Evolutionary conservation across 352 stramenopile genomes (phyloP).

Genomic region (Phytopythium montanum): DNA sequence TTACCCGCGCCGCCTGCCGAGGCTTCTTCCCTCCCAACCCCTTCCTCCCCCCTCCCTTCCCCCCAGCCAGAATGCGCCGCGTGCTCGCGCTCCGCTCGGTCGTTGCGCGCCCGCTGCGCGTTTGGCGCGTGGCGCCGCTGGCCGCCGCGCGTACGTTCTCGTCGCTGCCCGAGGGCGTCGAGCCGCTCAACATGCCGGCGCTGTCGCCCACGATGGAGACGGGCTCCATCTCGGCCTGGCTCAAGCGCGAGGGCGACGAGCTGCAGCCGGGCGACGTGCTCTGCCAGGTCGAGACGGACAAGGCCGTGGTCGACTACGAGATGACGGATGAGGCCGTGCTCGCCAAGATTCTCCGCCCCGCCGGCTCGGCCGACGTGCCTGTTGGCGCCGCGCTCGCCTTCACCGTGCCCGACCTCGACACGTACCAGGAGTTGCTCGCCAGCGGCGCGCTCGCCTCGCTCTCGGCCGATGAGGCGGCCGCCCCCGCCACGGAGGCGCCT

Average conservation of each 20-base stretch:
- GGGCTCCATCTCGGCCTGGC: slow-evolving; percentile 93
- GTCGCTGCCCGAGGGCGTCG: slow-evolving; percentile 67
- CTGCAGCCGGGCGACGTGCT: slow-evolving; percentile 92
- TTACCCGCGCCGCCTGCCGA: too few relatives aligned
- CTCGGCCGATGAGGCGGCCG: slow-evolving; percentile 14
- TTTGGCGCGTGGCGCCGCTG: slow-evolving; percentile 14
- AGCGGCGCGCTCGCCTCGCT: slow-evolving; percentile 57
- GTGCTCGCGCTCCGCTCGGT: slow-evolving; percentile 28
- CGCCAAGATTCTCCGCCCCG: slow-evolving; percentile 91
- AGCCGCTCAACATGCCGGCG: slow-evolving; percentile 90
- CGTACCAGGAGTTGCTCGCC: slow-evolving; percentile 53
- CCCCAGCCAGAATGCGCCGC: slow-evolving; percentile 27
- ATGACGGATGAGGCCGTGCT: slow-evolving; percentile 96
- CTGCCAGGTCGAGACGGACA: slow-evolving; percentile 98
- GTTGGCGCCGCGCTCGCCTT: slow-evolving; percentile 93
- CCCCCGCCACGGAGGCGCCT: slow-evolving; percentile 5
- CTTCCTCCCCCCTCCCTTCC: background rate
- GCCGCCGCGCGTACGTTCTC: slow-evolving; percentile 34
- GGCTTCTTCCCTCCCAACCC: too few relatives aligned
- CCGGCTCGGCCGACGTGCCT: slow-evolving; percentile 86
- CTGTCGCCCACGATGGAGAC: slow-evolving; percentile 97
- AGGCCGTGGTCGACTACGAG: slow-evolving; percentile 98
- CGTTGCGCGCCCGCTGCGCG: slow-evolving; percentile 8
- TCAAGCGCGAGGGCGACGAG: slow-evolving; percentile 89
- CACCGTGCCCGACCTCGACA: slow-evolving; percentile 91